Evolutionary conservation across 75 land plant genomes (phyloP), one percentile per base, ranked within the genome.

Genomic region (Pinus albicaulis): DNA sequence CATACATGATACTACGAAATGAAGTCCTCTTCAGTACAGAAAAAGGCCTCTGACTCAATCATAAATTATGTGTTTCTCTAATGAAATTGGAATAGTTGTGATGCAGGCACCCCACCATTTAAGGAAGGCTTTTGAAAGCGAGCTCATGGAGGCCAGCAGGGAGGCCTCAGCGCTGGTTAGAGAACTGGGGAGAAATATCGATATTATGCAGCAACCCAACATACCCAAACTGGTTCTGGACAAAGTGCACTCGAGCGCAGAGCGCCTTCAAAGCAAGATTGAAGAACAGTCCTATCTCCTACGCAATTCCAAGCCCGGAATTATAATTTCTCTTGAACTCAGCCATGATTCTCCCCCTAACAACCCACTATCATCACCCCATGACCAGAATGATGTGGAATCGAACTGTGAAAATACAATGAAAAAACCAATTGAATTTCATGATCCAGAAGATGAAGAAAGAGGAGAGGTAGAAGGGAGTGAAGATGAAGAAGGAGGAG

Each of bases 251-350:
- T 75, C 56, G 77, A 84, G 86, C 5, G 78, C 80, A 4, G 84
- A 83, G 57, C 41, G 77, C 31, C 88, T 88, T 62, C 90, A 88
- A 62, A 59, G 72, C 3, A 80, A 84, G 57, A 77, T 90, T 8
- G 81, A 88, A 74, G 61, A 80, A 31, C 90, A 90, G 48, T 85
- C 86, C 13, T 83, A 85, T 79, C 87, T 87, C 56, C 85, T 87
- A 53, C 83, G 81, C 31, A 10, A 48, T 48, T 48, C 11, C 53
- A 48, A 48, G 53, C 53, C 12, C 53, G 11, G 53, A 48, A 48
- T 48, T 48, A 48, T 48, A 8, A 48, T 48, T 10, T 48, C 11
- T 48, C 53, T 2, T 10, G 53, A 48, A 48, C 12, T 48, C 53
- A 10, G 53, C 12, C 53, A 48, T 48, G 12, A 48, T 10, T 48